Conservation (phyloP, 2,329 filamentous ascomycete genomes). For the Seiridium cupressi region DNA sequence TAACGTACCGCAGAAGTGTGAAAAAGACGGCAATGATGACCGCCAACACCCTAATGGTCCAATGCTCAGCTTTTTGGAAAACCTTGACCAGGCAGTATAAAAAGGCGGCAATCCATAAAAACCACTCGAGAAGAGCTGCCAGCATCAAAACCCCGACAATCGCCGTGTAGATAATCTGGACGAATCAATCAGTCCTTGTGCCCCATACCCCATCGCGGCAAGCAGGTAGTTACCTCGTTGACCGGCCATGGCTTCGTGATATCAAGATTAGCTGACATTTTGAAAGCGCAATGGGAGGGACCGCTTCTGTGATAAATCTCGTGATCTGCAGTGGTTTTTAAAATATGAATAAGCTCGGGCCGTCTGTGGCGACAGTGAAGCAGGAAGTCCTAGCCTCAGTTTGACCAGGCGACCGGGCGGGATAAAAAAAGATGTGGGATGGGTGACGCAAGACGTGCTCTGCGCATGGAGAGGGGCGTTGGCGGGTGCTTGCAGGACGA, state of each 20-base stretch:
- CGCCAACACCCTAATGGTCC: slow-evolving; percentile 78
- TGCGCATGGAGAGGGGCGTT: slow-evolving; percentile 10
- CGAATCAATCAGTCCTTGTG: background rate
- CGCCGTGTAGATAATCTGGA: slow-evolving; percentile 78
- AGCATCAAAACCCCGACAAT: slow-evolving; percentile 81
- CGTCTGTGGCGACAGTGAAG: background rate
- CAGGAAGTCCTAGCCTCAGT: background rate
- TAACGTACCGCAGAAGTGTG: slow-evolving; percentile 64
- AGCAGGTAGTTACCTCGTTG: slow-evolving; percentile 38
- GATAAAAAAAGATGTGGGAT: slow-evolving; percentile 5
- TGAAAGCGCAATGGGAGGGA: background rate
- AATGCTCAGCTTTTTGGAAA: slow-evolving; percentile 84
- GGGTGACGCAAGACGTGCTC: slow-evolving; percentile 3
- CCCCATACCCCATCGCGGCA: background rate
- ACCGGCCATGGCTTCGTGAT: slow-evolving; percentile 48
- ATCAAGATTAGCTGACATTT: slow-evolving; percentile 37
- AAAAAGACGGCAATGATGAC: slow-evolving; percentile 73
- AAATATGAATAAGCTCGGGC: background rate
- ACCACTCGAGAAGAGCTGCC: slow-evolving; percentile 86
- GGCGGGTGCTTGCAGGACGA: slow-evolving; percentile 20
- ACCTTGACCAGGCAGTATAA: slow-evolving; percentile 88
- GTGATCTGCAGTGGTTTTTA: background rate
- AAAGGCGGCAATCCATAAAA: slow-evolving; percentile 92
- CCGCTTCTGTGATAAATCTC: background rate
- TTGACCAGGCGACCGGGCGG: slow-evolving; percentile 3